These are phyloP conservation scores for Bothriochloa decipiens DNA, from an alignment of 176 grass and related monocot species.

Conservation along the genomic window DNA sequence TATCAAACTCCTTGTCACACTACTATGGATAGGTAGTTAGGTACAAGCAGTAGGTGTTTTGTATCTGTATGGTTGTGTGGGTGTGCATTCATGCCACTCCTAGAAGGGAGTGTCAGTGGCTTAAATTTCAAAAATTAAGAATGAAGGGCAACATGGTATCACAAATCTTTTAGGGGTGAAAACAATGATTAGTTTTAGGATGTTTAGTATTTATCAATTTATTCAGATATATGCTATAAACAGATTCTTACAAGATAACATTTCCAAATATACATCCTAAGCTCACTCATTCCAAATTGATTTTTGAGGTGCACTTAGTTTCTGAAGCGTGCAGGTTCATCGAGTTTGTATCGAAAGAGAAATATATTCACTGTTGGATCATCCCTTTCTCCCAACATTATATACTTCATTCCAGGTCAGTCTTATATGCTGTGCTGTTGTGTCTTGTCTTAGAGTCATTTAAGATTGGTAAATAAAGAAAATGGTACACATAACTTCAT, in stretches of 20 bases:
- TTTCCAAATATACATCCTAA: background rate
- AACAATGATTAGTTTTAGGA: background rate
- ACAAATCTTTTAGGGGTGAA: background rate
- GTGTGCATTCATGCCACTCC: background rate
- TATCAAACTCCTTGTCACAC: constrained; percentile 5
- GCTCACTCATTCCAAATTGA: background rate
- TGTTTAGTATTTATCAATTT: constrained; percentile 3
- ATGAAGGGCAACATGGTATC: constrained; percentile 3
- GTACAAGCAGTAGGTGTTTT: constrained; percentile 6
- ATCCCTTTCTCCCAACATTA: constrained; percentile 96
- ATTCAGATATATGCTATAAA: background rate
- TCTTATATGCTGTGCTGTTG: constrained; percentile 1
- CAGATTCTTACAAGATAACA: background rate
- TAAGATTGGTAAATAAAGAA: constrained; percentile 31
- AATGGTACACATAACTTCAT: background rate
- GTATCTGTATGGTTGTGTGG: background rate
- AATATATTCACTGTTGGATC: constrained; percentile 94
- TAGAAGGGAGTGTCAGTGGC: background rate
- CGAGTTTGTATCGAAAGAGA: constrained; percentile 92
- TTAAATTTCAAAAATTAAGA: constrained; percentile 4
- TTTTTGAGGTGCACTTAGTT: constrained; percentile 12
- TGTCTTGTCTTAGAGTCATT: constrained; percentile 26
- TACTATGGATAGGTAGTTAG: background rate
- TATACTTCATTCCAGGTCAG: constrained; percentile 97
- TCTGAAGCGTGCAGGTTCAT: constrained; percentile 72